Evolutionary conservation across 257 asterid genomes (phyloP).

Genomic region (Ehretia macrophylla): DNA sequence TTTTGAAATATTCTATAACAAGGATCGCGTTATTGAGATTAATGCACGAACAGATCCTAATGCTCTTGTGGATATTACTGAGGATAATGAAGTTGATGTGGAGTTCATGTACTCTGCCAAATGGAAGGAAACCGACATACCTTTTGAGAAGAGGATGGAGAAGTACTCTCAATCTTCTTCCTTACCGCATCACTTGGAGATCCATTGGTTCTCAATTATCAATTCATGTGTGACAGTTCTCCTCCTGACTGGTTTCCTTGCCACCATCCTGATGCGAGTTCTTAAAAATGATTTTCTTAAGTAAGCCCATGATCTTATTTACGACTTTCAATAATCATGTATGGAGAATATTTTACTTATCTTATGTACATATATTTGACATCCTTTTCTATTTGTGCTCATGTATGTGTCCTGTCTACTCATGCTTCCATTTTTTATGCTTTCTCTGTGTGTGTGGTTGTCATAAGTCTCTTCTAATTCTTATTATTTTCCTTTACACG

Average conservation of each 20-base stretch:
- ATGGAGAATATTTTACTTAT: background rate
- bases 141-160: constrained; percentile 35
- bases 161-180: constrained; percentile 30
- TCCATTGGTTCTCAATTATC: constrained; percentile 33
- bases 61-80: constrained; percentile 32
- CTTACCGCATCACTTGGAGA: constrained; percentile 29
- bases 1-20: constrained; percentile 38
- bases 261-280: constrained; percentile 30
- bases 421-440: background rate
- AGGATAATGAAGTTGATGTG: constrained; percentile 28
- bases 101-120: constrained; percentile 30
- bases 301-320: constrained; percentile 8
- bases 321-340: background rate
- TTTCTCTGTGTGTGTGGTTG: background rate
- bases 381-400: background rate
- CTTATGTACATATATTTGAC: background rate
- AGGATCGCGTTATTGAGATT: constrained; percentile 43
- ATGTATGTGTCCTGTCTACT: too few relatives aligned
- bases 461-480: background rate
- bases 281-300: constrained; percentile 32
- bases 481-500: background rate
- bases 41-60: constrained; percentile 44
- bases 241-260: constrained; percentile 29
- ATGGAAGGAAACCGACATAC: constrained; percentile 29
- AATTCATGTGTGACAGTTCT: constrained; percentile 34